These are phyloP conservation scores for Colletotrichum noveboracense DNA, from an alignment of 2,329 filamentous ascomycete genomes.

Conservation along the genomic window DNA sequence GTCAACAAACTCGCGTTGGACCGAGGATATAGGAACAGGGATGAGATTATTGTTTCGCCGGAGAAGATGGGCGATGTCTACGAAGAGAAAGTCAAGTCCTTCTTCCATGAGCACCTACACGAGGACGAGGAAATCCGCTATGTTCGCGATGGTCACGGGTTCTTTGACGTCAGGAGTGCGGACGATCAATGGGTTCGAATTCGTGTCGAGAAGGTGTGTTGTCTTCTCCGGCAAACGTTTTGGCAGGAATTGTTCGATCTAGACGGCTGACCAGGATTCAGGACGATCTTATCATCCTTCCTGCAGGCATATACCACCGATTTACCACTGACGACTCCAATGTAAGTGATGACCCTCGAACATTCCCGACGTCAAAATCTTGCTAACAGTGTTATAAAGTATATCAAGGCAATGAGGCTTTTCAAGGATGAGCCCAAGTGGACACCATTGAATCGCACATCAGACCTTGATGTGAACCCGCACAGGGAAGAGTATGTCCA, in stretches of 20 bases:
- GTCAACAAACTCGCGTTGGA: slow-evolving; percentile 78
- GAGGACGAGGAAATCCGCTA: slow-evolving; percentile 99
- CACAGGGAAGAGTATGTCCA: slow-evolving; percentile 80
- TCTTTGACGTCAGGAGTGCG: slow-evolving; percentile 87
- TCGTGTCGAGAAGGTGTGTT: slow-evolving; percentile 71
- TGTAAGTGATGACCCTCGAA: slow-evolving; percentile 61
- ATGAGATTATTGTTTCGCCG: slow-evolving; percentile 90
- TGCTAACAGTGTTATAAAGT: slow-evolving; percentile 57
- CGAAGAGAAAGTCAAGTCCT: slow-evolving; percentile 90
- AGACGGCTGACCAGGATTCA: slow-evolving; percentile 15
- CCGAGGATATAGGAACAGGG: slow-evolving; percentile 91
- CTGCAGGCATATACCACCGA: slow-evolving; percentile 94
- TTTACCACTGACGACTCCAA: slow-evolving; percentile 95
- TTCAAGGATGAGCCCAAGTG: slow-evolving; percentile 99
- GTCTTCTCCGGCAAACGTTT: not conserved
- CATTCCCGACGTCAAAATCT: not conserved
- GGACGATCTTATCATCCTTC: slow-evolving; percentile 89
- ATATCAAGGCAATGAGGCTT: slow-evolving; percentile 92
- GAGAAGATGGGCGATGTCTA: slow-evolving; percentile 84
- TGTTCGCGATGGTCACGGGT: slow-evolving; percentile 85
- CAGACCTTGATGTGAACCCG: slow-evolving; percentile 78
- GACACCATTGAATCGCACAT: slow-evolving; percentile 86
- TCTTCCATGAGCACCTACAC: slow-evolving; percentile 95
- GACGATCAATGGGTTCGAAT: slow-evolving; percentile 91
- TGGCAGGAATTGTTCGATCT: not conserved